phyloP scores from a whole-genome alignment of 768 basidiomycete species.

The Pulveroboletus frians region DNA sequence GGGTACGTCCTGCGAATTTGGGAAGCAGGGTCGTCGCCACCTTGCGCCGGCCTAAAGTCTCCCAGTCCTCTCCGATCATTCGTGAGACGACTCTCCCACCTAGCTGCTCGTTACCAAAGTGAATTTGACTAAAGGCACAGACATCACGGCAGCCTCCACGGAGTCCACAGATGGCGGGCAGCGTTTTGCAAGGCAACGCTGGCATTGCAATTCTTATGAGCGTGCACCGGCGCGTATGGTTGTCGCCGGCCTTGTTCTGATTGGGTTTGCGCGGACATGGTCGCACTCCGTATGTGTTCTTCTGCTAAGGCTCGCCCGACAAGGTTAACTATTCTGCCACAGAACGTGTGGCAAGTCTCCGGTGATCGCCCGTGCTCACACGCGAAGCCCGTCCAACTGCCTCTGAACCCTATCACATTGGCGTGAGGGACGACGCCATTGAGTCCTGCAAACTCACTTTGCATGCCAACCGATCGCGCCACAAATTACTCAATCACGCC shows the following conservation, averaged over 20 bases:
- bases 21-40: conserved; percentile 38
- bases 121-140: not conserved
- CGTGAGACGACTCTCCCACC: not conserved
- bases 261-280: no score
- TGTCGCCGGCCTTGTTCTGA: no score
- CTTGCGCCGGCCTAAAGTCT: conserved; percentile 30
- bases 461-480: not conserved
- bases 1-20: not conserved
- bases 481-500: not conserved
- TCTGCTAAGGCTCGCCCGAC: not conserved
- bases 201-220: no score
- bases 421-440: no score
- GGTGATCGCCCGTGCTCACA: not conserved
- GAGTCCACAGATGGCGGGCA: no score
- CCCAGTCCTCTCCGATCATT: conserved; percentile 10
- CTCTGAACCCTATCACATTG: no score
- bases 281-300: not conserved
- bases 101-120: not conserved
- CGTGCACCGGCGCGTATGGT: no score
- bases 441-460: not conserved
- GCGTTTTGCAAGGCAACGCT: no score
- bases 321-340: not conserved
- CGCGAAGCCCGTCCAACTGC: not conserved
- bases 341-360: not conserved
- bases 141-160: not conserved